A percentile compares a stretch with the other conserved stretches of the same genome.
These are phyloP conservation scores for Leucocoprinus leucothites DNA, from an alignment of 768 basidiomycete species.

Conservation along the genomic window DNA sequence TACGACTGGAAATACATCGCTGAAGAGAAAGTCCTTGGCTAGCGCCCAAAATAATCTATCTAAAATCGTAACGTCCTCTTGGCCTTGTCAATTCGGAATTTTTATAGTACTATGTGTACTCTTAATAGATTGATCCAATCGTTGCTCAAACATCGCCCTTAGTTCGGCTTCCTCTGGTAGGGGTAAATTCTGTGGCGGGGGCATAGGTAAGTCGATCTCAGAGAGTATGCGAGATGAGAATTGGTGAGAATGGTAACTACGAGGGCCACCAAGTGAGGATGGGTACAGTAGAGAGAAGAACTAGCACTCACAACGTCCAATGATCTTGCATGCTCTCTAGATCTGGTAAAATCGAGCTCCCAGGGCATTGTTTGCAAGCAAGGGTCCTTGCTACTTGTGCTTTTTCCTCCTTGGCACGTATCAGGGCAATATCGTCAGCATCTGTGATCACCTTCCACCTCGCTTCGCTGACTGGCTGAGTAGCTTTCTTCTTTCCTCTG, in stretches of 20 bases:
- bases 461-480: background rate
- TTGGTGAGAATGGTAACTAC: too few species aligned
- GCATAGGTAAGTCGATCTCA: too few species aligned
- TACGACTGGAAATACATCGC: too few species aligned
- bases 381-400: background rate
- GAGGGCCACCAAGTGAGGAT: too few species aligned
- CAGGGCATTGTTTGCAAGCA: background rate
- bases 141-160: background rate
- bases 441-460: constrained; percentile 4
- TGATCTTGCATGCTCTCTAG: too few species aligned
- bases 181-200: background rate
- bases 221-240: too few species aligned
- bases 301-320: too few species aligned
- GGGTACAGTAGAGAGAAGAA: too few species aligned
- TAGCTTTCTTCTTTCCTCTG: constrained; percentile 5
- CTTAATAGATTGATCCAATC: constrained; percentile 3
- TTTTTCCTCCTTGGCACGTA: background rate
- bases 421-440: background rate
- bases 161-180: constrained; percentile 1
- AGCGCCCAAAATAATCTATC: too few species aligned
- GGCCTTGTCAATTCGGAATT: background rate
- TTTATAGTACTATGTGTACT: background rate
- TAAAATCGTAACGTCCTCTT: too few species aligned
- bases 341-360: too few species aligned
- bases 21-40: too few species aligned